phyloP scores from a whole-genome alignment of 192 early-diverging fungal species.

The Coemansia javaensis region DNA sequence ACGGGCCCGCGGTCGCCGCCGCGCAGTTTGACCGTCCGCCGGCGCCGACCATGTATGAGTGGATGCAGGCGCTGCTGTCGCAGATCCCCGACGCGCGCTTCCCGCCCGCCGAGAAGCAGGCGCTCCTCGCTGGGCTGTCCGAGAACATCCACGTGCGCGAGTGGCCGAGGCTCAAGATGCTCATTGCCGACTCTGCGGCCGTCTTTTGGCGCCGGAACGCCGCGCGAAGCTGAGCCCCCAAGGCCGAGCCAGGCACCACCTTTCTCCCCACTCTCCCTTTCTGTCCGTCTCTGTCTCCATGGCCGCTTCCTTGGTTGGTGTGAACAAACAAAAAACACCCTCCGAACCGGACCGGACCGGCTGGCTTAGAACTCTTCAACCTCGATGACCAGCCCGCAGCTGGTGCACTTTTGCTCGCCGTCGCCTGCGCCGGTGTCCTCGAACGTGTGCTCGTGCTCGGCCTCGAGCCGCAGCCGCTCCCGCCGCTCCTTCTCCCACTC shows the following conservation, averaged over 20 bases:
- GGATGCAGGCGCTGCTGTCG: constrained; percentile 32
- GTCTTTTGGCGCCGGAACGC: constrained; percentile 31
- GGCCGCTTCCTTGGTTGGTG: too few relatives aligned
- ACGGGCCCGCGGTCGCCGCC: constrained; percentile 16
- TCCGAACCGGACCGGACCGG: too few relatives aligned
- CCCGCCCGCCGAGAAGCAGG: constrained; percentile 21
- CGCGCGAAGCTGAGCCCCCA: background rate
- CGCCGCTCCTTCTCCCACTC: constrained; percentile 54
- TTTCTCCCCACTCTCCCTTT: too few relatives aligned
- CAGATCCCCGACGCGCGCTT: constrained; percentile 36
- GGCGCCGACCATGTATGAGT: constrained; percentile 26
- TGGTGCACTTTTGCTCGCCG: constrained; percentile 57
- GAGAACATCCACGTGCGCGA: constrained; percentile 17
- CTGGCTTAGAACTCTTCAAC: constrained; percentile 63
- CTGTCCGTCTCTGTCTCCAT: background rate
- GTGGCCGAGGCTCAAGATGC: constrained; percentile 27
- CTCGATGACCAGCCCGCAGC: constrained; percentile 65
- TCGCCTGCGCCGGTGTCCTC: constrained; percentile 52
- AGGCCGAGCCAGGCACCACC: too few relatives aligned
- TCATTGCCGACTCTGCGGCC: constrained; percentile 29
- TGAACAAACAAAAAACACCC: too few relatives aligned
- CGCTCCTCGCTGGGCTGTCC: constrained; percentile 22
- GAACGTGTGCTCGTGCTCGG: constrained; percentile 70
- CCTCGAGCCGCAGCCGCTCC: constrained; percentile 52
- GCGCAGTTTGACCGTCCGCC: constrained; percentile 26